Evolutionary conservation across 192 early-diverging fungal genomes (phyloP).

Genomic region (Jimgerdemannia lactiflua): DNA sequence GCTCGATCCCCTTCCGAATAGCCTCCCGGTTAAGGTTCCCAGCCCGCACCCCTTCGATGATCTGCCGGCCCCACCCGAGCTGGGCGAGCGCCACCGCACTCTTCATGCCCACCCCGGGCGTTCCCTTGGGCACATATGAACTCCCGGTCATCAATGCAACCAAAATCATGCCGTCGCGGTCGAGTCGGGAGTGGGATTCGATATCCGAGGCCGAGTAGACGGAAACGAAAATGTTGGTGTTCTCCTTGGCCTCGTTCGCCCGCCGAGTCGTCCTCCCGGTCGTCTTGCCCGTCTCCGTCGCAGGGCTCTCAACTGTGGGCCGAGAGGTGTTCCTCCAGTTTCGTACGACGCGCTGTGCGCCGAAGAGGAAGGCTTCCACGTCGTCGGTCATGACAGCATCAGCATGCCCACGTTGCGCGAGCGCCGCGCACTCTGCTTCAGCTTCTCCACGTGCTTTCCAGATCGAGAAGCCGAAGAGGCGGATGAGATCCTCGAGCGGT

Average conservation of each 20-base stretch:
- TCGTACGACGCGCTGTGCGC: constrained; percentile 18
- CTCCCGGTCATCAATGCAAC: constrained; percentile 19
- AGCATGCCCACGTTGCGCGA: constrained; percentile 17
- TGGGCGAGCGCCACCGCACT: constrained; percentile 9
- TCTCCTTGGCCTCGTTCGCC: neutral
- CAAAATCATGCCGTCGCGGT: constrained; percentile 21
- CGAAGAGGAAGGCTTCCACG: constrained; percentile 34
- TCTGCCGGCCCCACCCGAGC: constrained; percentile 1
- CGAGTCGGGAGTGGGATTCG: constrained; percentile 1
- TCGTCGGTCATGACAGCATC: constrained; percentile 31
- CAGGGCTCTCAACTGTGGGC: neutral
- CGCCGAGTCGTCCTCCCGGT: neutral
- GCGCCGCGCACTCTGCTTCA: constrained; percentile 34
- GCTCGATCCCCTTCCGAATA: neutral
- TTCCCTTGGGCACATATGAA: constrained; percentile 14
- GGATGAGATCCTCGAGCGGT: constrained; percentile 5
- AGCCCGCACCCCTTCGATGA: constrained; percentile 13
- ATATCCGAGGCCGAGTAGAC: constrained; percentile 13
- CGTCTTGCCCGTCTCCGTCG: neutral
- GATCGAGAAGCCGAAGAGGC: constrained; percentile 13
- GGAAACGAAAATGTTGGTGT: neutral
- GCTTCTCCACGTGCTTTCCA: constrained; percentile 33
- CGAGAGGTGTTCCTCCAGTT: constrained; percentile 11
- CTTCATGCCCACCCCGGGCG: constrained; percentile 11
- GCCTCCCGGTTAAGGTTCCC: neutral